Evolutionary conservation across 768 basidiomycete genomes (phyloP), one percentile per base, ranked within the genome.

Genomic region (Suillus paluster): DNA sequence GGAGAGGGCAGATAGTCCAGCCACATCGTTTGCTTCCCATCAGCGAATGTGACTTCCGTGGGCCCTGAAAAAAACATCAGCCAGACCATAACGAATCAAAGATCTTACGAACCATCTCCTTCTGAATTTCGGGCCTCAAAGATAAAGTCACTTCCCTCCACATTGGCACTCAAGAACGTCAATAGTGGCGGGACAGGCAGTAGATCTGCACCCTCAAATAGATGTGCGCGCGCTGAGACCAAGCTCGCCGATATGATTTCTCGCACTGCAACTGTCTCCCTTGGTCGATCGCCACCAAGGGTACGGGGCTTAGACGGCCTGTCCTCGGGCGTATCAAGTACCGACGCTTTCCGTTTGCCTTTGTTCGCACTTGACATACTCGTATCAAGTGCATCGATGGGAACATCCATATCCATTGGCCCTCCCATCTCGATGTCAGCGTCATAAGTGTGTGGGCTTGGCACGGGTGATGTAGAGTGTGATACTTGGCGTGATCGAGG

Each of bases 1-100:
- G 90, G 88, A 2, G 84, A 85, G 1, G 91, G 86, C 9, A 97
- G 69, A 75, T 92, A 99, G 74, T 98, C 96, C 48, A 96, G 75
- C 95, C 96, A 99, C 58, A 91, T 86, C 12, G 87, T 90, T 62
- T 89, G 84, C 76, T 87, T 88, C 38, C 84, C 82, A 68, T 79
- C 84, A 58, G 84, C 76, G 62, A 87, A 87, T 7, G 84, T 76
- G 17, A 98, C 81, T 68, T 95, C 94, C 19, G 84, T 83, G 5
- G 82, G 80, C n/a, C 83, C 90, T 88, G 61, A 9, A 33, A 33
- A n/a, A 25, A 41, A 60, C 38, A 48, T 57, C 42, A 44, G 30
- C 15, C 56, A 63, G 3, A 17, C 19, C 8, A 34, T n/a, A 10
- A 50, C 19, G 34, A 42, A 12, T 19, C 27, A 49, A 44, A 33